These are phyloP conservation scores for Sporothrix pseudoabietina DNA, from an alignment of 2,329 filamentous ascomycete genomes.

Conservation along the genomic window DNA sequence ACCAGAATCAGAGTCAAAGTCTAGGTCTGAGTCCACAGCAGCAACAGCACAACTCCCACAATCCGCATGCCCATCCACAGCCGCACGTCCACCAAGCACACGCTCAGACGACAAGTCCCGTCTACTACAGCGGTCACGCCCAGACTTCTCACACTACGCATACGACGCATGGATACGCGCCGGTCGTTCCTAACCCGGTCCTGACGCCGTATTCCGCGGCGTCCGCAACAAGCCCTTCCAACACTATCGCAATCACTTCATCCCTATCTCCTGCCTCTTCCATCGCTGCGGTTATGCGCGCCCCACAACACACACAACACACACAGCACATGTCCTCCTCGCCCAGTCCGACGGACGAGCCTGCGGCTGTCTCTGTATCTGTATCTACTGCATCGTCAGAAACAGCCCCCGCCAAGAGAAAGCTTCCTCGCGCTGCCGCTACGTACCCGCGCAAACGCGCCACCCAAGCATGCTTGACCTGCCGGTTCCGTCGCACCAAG, in stretches of 20 bases:
- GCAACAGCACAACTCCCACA: background rate
- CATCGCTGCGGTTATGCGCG: constrained; percentile 1
- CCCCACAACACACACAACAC: constrained; percentile 1
- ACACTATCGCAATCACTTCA: background rate
- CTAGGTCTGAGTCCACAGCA: background rate
- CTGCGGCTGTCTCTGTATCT: background rate
- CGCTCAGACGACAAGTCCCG: constrained; percentile 5
- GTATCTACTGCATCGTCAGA: background rate
- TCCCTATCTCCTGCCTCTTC: background rate
- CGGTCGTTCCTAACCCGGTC: background rate
- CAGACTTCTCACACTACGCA: background rate
- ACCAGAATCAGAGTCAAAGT: background rate
- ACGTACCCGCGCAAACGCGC: constrained; percentile 40
- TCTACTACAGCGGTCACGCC: constrained; percentile 18
- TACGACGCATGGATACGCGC: constrained; percentile 9
- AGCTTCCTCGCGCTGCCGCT: constrained; percentile 27
- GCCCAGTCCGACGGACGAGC: constrained; percentile 9
- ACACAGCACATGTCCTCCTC: constrained; percentile 4
- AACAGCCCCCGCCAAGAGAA: background rate
- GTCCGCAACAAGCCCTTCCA: background rate
- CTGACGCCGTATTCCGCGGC: constrained; percentile 2
- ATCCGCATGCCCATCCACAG: background rate
- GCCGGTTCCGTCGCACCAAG: constrained; percentile 44
- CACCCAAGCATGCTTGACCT: constrained; percentile 43
- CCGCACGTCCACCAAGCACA: background rate